Conservation (phyloP, 495 filamentous ascomycete genomes). For the Hypoxylon fuscum region DNA sequence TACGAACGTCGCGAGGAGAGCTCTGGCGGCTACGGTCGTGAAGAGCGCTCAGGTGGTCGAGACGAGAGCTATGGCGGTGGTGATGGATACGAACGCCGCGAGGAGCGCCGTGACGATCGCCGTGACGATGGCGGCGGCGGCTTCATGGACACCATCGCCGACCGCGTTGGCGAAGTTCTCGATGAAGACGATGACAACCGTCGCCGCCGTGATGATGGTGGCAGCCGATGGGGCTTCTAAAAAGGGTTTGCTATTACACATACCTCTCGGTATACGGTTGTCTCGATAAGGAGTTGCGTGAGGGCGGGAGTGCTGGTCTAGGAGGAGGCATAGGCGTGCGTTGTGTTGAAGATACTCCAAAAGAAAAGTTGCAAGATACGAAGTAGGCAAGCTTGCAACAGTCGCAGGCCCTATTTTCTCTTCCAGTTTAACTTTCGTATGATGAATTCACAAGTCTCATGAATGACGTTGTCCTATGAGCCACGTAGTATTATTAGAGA, state of each 20-base stretch:
- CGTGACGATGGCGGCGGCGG: slow-evolving; percentile 26
- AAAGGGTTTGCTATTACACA: neutral
- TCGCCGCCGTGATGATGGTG: slow-evolving; percentile 35
- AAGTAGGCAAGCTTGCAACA: slow-evolving; percentile 10
- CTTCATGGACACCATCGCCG: slow-evolving; percentile 38
- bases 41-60: slow-evolving; percentile 34
- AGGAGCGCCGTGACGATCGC: slow-evolving; percentile 38
- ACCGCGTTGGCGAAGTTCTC: slow-evolving; percentile 39
- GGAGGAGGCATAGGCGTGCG: slow-evolving; percentile 7
- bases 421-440: neutral
- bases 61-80: slow-evolving; percentile 25
- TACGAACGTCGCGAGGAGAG: slow-evolving; percentile 34
- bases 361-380: no score
- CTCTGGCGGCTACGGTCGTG: slow-evolving; percentile 39
- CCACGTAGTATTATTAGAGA: neutral
- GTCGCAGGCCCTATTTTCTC: slow-evolving; percentile 3
- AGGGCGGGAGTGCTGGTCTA: neutral
- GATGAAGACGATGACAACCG: slow-evolving; percentile 32
- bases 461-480: neutral
- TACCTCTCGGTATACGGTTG: slow-evolving; percentile 4
- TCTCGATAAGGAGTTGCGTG: slow-evolving; percentile 9
- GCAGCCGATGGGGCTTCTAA: slow-evolving; percentile 33
- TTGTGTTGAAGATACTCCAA: slow-evolving; percentile 35
- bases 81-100: slow-evolving; percentile 32
- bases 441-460: slow-evolving; percentile 16